Evolutionary conservation across 352 stramenopile species (phyloP).

Genomic region (Phytophthora foliorum): DNA sequence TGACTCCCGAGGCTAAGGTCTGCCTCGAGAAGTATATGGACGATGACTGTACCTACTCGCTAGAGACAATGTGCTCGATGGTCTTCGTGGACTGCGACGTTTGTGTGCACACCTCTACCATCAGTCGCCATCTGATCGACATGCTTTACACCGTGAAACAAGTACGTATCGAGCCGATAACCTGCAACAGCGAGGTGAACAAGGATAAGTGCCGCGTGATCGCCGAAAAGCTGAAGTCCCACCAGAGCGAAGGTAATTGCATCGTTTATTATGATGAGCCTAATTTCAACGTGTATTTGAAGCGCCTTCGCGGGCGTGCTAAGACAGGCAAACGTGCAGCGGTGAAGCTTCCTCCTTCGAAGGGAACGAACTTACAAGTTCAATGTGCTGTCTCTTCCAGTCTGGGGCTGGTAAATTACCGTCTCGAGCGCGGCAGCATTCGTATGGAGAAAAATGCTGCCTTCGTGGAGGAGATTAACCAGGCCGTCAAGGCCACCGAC

Average conservation of each 20-base stretch:
- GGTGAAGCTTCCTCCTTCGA: neutral
- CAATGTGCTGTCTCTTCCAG: constrained; percentile 1
- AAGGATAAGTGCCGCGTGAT: constrained; percentile 12
- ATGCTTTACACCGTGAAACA: constrained; percentile 1
- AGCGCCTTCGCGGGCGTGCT: neutral
- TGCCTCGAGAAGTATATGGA: neutral
- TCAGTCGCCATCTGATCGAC: neutral
- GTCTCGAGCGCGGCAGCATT: neutral
- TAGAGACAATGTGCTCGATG: neutral
- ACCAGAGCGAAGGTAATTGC: constrained; percentile 5
- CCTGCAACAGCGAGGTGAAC: constrained; percentile 12
- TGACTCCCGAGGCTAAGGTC: neutral
- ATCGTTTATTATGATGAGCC: constrained; percentile 13
- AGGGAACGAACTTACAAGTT: neutral
- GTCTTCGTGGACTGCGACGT: neutral
- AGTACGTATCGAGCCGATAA: neutral
- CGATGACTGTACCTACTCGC: constrained; percentile 4
- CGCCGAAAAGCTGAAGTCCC: neutral
- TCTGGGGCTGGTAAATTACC: neutral
- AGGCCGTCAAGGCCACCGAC: neutral
- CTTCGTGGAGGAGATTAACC: constrained; percentile 3
- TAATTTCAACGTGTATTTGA: constrained; percentile 13
- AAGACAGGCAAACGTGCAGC: neutral
- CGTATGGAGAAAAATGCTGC: neutral
- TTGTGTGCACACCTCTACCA: neutral